phyloP scores from a whole-genome alignment of 2,329 filamentous ascomycete species.

The Sporothrix luriei region DNA sequence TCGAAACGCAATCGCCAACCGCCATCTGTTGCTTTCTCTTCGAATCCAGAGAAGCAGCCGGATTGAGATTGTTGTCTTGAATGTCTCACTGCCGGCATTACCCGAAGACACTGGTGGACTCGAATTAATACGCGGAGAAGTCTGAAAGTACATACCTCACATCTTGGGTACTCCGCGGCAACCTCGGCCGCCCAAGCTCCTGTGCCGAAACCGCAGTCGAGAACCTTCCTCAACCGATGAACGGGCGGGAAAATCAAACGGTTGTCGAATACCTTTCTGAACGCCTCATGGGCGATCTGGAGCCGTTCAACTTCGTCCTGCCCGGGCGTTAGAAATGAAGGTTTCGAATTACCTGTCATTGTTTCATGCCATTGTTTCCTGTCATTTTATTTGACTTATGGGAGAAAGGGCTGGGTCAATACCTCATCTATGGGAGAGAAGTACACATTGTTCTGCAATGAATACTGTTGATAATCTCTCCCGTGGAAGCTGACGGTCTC shows the following conservation, averaged over 20 bases:
- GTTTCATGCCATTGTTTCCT: no score
- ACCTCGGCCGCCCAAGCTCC: slow-evolving; percentile 71
- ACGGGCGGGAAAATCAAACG: slow-evolving; percentile 72
- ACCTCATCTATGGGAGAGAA: slow-evolving; percentile 74
- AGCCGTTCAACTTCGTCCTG: slow-evolving; percentile 70
- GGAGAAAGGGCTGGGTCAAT: slow-evolving; percentile 38
- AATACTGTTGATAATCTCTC: slow-evolving; percentile 68
- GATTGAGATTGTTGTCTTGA: neutral
- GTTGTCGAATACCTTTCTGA: slow-evolving; percentile 66
- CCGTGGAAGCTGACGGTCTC: slow-evolving; percentile 63
- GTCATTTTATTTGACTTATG: no score
- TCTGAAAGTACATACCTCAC: slow-evolving; percentile 57
- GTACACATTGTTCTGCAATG: slow-evolving; percentile 65
- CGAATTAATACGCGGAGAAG: neutral
- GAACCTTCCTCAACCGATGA: slow-evolving; percentile 57
- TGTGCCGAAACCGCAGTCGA: slow-evolving; percentile 75
- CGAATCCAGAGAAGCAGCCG: neutral
- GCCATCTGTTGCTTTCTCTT: neutral
- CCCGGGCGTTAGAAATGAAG: neutral
- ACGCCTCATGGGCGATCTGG: slow-evolving; percentile 63
- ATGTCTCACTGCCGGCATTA: no score
- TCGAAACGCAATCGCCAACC: neutral
- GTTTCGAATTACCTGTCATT: neutral
- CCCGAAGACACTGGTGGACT: neutral
- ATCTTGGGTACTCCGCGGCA: slow-evolving; percentile 64